Evolutionary conservation across 768 basidiomycete species (phyloP).

Genomic region (Tylopilus sp.): DNA sequence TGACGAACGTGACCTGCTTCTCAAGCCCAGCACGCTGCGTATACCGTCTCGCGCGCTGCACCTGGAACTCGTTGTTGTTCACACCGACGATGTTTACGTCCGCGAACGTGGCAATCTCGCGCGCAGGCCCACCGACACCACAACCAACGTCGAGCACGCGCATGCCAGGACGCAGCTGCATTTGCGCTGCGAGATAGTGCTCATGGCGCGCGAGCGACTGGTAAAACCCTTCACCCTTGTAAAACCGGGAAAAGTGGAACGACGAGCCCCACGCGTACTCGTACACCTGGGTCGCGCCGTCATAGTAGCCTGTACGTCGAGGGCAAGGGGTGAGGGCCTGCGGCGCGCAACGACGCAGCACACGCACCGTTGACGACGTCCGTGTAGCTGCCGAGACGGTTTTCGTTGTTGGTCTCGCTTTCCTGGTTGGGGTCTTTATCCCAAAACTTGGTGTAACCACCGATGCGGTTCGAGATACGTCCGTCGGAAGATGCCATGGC

Average conservation of each 20-base stretch:
- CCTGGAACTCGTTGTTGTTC: slow-evolving; percentile 97
- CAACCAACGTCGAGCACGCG: slow-evolving; percentile 97
- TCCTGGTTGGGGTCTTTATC: slow-evolving; percentile 77
- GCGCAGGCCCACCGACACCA: slow-evolving; percentile 95
- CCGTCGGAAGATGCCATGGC: slow-evolving; percentile 43
- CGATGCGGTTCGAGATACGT: slow-evolving; percentile 64
- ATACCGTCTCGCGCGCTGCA: slow-evolving; percentile 81
- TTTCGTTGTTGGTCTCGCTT: slow-evolving; percentile 57
- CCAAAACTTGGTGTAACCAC: slow-evolving; percentile 91
- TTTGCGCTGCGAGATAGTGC: slow-evolving; percentile 90
- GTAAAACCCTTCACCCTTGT: slow-evolving; percentile 79
- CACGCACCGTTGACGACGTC: slow-evolving; percentile 88
- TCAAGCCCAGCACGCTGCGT: slow-evolving; percentile 73
- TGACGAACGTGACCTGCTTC: slow-evolving; percentile 75
- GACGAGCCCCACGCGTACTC: slow-evolving; percentile 91
- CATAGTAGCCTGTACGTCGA: slow-evolving; percentile 77
- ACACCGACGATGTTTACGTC: slow-evolving; percentile 82
- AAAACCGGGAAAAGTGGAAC: slow-evolving; percentile 98
- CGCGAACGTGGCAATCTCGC: slow-evolving; percentile 89
- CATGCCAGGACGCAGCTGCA: slow-evolving; percentile 86
- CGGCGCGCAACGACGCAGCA: background rate
- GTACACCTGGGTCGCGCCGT: slow-evolving; percentile 93
- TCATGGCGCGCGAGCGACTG: slow-evolving; percentile 86
- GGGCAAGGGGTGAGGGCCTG: background rate
- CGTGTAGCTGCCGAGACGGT: slow-evolving; percentile 77